phyloP scores from a whole-genome alignment of 352 stramenopile species.

The Aphanomyces euteiches region DNA sequence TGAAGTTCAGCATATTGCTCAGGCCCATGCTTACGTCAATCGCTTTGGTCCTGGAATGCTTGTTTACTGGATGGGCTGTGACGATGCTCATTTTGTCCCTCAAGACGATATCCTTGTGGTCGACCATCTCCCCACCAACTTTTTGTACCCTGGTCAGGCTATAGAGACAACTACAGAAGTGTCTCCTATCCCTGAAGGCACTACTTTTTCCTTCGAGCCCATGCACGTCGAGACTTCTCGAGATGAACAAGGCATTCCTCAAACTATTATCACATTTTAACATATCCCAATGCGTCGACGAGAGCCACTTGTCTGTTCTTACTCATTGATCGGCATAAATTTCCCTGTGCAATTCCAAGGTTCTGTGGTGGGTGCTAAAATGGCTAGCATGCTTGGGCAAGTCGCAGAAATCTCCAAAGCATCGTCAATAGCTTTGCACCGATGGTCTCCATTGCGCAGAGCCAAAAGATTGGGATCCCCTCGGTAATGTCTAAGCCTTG shows the following conservation, averaged over 20 bases:
- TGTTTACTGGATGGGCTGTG: conserved; percentile 85
- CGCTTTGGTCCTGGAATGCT: conserved; percentile 82
- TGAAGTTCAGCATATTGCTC: conserved; percentile 23
- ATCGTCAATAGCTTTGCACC: too few relatives aligned
- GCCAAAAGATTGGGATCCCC: too few relatives aligned
- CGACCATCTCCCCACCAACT: conserved; percentile 50
- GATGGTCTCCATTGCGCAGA: too few relatives aligned
- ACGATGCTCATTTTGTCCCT: conserved; percentile 48
- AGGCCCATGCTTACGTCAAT: conserved; percentile 78
- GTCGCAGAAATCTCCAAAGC: too few relatives aligned
- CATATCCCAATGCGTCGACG: not conserved
- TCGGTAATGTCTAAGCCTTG: too few relatives aligned
- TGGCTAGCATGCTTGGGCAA: too few relatives aligned
- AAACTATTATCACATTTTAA: conserved; percentile 1
- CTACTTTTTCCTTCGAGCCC: not conserved
- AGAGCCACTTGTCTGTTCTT: too few relatives aligned
- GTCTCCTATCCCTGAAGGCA: not conserved
- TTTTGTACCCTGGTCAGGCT: conserved; percentile 47
- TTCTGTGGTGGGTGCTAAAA: too few relatives aligned
- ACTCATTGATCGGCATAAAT: not conserved
- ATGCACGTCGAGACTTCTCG: conserved; percentile 2
- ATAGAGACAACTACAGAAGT: too few relatives aligned
- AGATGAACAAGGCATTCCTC: conserved; percentile 7
- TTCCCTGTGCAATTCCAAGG: not conserved
- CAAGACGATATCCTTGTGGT: conserved; percentile 52